These are phyloP conservation scores for Boechera stricta DNA, from an alignment of 345 rosid genomes.

Conservation along the genomic window DNA sequence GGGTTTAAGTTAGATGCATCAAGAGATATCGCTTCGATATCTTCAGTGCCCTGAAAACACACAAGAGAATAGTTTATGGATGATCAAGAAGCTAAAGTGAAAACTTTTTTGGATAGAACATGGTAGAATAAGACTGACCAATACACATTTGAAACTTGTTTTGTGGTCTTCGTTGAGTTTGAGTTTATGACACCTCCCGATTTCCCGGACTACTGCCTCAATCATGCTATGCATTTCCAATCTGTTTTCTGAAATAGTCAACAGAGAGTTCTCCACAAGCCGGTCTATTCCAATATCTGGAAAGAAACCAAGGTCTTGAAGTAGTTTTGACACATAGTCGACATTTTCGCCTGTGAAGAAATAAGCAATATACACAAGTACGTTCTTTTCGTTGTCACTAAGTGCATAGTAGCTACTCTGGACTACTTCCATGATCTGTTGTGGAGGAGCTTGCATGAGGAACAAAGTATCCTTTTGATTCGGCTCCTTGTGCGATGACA, in stretches of 20 bases:
- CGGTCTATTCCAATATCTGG: slow-evolving; percentile 4
- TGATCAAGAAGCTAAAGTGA: not conserved
- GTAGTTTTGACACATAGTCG: not conserved
- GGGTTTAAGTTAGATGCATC: slow-evolving; percentile 10
- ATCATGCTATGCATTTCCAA: slow-evolving; percentile 40
- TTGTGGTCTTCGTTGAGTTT: slow-evolving; percentile 17
- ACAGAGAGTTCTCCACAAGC: slow-evolving; percentile 44
- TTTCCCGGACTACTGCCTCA: slow-evolving; percentile 24
- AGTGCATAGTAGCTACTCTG: slow-evolving; percentile 27
- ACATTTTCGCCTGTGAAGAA: not conserved
- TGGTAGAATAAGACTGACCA: slow-evolving; percentile 18
- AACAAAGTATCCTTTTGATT: not conserved
- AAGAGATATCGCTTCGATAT: slow-evolving; percentile 34
- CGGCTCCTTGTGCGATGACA: not conserved
- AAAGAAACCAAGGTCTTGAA: slow-evolving; percentile 36
- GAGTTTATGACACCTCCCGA: slow-evolving; percentile 16
- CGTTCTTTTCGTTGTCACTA: slow-evolving; percentile 13
- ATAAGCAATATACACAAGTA: slow-evolving; percentile 17
- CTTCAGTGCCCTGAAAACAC: slow-evolving; percentile 35
- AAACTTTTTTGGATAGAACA: too few species aligned
- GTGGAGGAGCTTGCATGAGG: not conserved
- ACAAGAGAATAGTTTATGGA: not conserved
- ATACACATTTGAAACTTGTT: slow-evolving; percentile 13
- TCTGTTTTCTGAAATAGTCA: slow-evolving; percentile 16
- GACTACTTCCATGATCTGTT: slow-evolving; percentile 5